Conservation (phyloP, 768 basidiomycete genomes). For the Podaxis sp. region DNA sequence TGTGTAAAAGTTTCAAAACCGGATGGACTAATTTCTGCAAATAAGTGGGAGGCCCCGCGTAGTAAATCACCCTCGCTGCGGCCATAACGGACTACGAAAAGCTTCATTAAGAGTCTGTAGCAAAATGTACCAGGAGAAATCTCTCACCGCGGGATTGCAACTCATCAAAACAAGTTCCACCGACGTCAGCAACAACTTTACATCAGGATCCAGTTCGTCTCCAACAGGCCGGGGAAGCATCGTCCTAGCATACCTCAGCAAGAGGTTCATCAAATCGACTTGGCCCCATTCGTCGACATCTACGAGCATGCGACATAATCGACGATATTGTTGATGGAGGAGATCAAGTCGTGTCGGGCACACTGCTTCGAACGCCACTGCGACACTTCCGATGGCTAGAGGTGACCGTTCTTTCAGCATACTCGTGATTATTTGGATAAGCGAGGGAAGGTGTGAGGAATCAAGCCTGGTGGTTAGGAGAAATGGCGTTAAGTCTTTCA, state of each 20-base stretch:
- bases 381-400: conserved; percentile 81
- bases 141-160: conserved; percentile 78
- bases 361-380: conserved; percentile 81
- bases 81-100: conserved; percentile 70
- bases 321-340: conserved; percentile 83
- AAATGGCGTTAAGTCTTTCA: not conserved
- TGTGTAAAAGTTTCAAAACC: conserved; percentile 66
- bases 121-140: not conserved
- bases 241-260: conserved; percentile 76
- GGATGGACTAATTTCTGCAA: conserved; percentile 61
- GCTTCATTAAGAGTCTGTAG: not conserved
- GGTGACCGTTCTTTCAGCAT: conserved; percentile 76
- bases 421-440: conserved; percentile 63
- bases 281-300: conserved; percentile 99
- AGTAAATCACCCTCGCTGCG: conserved; percentile 68
- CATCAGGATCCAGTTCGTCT: conserved; percentile 72
- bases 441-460: conserved; percentile 58
- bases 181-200: conserved; percentile 67
- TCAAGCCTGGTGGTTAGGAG: conserved; percentile 54
- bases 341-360: conserved; percentile 86
- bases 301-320: conserved; percentile 76
- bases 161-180: conserved; percentile 80
- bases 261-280: conserved; percentile 68
- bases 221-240: conserved; percentile 70
- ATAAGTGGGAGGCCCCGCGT: conserved; percentile 57